Conservation (phyloP, 2,329 filamentous ascomycete species). For the Pyricularia sp. region DNA sequence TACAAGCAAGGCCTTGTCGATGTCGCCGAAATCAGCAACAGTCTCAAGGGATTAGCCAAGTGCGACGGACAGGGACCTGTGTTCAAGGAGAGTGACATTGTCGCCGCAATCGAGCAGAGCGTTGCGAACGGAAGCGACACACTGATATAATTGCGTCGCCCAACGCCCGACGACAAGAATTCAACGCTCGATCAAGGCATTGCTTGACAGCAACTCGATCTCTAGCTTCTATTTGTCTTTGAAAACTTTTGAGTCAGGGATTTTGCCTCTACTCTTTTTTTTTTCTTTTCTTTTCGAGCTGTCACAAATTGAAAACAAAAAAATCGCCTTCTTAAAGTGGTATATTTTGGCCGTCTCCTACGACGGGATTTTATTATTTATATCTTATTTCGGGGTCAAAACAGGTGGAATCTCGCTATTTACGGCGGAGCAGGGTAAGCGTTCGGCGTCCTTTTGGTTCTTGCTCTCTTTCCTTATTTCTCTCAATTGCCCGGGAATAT, state of each 20-base stretch:
- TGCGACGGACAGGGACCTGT: conserved; percentile 84
- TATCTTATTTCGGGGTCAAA: neutral
- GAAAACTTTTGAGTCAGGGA: neutral
- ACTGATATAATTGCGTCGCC: conserved; percentile 29
- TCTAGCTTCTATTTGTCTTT: neutral
- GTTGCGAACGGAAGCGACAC: conserved; percentile 68
- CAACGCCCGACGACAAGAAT: neutral
- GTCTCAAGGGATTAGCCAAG: conserved; percentile 58
- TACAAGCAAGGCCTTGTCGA: conserved; percentile 70
- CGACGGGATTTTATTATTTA: neutral
- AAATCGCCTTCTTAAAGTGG: neutral
- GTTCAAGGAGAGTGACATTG: conserved; percentile 65
- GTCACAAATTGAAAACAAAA: neutral
- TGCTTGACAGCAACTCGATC: neutral
- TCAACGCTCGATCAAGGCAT: neutral
- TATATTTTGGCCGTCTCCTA: neutral
- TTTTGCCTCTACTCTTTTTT: neutral
- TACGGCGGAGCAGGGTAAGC: neutral
- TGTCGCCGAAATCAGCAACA: conserved; percentile 66
- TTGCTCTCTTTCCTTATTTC: neutral
- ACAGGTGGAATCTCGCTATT: neutral
- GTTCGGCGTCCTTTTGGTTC: neutral
- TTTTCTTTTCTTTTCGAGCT: neutral
- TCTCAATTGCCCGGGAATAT: neutral
- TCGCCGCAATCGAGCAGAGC: conserved; percentile 64